Base-by-base conservation (phyloP, 192 early-diverging fungal species). In the Entomortierella parvispora region DNA sequence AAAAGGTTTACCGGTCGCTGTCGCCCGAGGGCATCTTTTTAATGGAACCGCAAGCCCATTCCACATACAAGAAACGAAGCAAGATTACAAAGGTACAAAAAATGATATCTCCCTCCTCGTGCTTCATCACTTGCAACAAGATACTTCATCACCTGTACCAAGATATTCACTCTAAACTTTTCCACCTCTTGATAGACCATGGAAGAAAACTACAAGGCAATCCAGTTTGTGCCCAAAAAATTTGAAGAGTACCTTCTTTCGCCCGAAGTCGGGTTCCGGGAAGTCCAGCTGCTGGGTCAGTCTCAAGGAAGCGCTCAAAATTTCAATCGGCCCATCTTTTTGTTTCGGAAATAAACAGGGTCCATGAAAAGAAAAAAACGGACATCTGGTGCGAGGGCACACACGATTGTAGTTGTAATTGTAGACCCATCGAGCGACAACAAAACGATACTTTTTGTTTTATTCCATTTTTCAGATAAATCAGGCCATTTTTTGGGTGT, bases 31-130 rank as follows among this genome's bases (percentile, higher is more conserved):
- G 94, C 2, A 43, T 69, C 9, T 85, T 95, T 49, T 57, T 95
- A 25, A 47, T 95, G 26, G 94, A 95, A 75, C 86, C 89, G 5
- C 94, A 95, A 61, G 69, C 77, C 1, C 91, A 60, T 32, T 62
- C 78, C 3, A 81, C 82, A 1, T 93, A 92, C 58, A 43, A 49
- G 12, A 87, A 84, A 65, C 70, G 88, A 37, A 78, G 76, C 37
- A 81, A 83, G 42, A 44, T 72, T 23, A 72, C 72, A 20, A 58
- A 71, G 49, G 84, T 81, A 69, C n/a, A n/a, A n/a, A n/a, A n/a
- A 48, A 23, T 20, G 18, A 14, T 15, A 14, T 25, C 32, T 43
- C 18, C 2, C 20, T n/a, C n/a, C n/a, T n/a, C n/a, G n/a, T n/a
- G n/a, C n/a, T n/a, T n/a, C n/a, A n/a, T n/a, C n/a, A n/a, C n/a